Base-by-base conservation (phyloP, 495 filamentous ascomycete species). In the Apiosordaria backusii region DNA sequence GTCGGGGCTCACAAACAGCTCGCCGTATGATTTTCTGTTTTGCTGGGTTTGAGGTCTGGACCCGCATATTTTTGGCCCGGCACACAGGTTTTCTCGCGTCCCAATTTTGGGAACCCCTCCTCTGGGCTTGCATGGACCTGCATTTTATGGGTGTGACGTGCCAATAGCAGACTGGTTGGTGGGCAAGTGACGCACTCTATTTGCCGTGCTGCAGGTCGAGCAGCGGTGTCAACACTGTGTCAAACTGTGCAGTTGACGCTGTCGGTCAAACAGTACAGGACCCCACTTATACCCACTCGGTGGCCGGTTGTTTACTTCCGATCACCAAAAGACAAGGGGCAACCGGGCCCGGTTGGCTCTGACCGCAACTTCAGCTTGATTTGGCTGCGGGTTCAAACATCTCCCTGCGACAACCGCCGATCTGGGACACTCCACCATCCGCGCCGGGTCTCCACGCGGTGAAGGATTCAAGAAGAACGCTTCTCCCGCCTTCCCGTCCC, bases 351-450 rank as follows among this genome's bases (percentile, higher is more conserved):
- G 21, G 21, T 54, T 22, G 19, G 24, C 13, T 53, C 29, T 70
- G 68, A 70, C 68, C 68, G 68, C 68, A 70, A 70, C 61, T 70
- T 70, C 22, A 57, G 10, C 25, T 66, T 57, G 60, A 10, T n/a
- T 19, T 50, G 57, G 50, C 60, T 60, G 29, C 50, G 53, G 26
- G 50, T 52, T 63, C 62, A 45, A 45, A 45, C 2, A 13, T 15
- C 9, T 13, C 23, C 53, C 52, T 71, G 60, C 25, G 52, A 58
- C 24, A 63, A 65, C 64, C 50, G 64, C 57, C 57, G 64, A 65
- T 67, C 65, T 60, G 55, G 57, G 29, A 61, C 67, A 57, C 57
- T 23, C n/a, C 27, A 27, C n/a, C 3, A 60, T 19, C 24, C 60
- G 54, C 50, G 18, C 59, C 16, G 60, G 50, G 24, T 52, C 45